These are phyloP conservation scores for Calonectria honghensis DNA, from an alignment of 2,329 filamentous ascomycete species.

Conservation along the genomic window DNA sequence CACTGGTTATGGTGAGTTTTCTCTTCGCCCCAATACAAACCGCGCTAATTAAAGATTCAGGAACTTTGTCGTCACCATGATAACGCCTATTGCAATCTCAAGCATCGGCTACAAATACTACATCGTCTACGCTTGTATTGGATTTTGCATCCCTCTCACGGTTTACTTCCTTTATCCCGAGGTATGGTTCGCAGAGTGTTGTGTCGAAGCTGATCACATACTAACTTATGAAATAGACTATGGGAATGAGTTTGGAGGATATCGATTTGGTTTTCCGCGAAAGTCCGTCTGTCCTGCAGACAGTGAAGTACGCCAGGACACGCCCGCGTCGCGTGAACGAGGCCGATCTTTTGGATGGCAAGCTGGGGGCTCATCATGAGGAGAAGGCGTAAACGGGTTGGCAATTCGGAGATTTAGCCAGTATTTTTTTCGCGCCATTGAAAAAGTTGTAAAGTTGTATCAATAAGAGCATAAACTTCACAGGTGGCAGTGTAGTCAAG, in stretches of 20 bases:
- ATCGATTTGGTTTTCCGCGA: conserved; percentile 18
- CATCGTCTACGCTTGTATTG: conserved; percentile 17
- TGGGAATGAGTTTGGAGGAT: conserved; percentile 23
- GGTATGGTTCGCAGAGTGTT: neutral
- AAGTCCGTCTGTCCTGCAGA: conserved; percentile 6
- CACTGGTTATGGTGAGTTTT: conserved; percentile 7
- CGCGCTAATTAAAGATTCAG: neutral
- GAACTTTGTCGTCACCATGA: conserved; percentile 21
- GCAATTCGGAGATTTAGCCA: neutral
- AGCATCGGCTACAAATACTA: conserved; percentile 18
- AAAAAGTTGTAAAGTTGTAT: neutral
- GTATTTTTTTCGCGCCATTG: neutral
- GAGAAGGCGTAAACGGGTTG: neutral
- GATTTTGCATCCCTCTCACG: conserved; percentile 18
- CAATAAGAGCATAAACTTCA: neutral
- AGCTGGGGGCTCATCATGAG: neutral
- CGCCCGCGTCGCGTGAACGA: conserved; percentile 1
- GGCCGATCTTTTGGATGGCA: neutral
- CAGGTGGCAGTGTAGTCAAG: neutral
- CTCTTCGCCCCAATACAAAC: neutral
- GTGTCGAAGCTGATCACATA: neutral
- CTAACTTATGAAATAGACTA: conserved; percentile 6
- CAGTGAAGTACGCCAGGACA: conserved; percentile 6
- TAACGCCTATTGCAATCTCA: neutral
- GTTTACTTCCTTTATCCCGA: conserved; percentile 24